phyloP scores from a whole-genome alignment of 2,329 filamentous ascomycete species.

The Penicillium sp. region DNA sequence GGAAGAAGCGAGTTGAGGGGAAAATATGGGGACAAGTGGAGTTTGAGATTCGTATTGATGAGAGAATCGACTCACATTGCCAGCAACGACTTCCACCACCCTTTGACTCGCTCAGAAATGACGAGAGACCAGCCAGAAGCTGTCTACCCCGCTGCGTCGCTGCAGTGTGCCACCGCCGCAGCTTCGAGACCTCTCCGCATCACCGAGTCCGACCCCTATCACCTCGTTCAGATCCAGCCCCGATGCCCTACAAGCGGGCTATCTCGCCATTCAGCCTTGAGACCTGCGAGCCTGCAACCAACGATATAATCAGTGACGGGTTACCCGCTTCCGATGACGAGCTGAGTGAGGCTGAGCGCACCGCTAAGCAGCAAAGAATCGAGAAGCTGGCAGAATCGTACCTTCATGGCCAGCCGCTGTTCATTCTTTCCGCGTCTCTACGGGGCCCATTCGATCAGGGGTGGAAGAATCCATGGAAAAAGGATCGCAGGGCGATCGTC shows the following conservation, averaged over 20 bases:
- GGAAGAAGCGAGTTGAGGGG: background rate
- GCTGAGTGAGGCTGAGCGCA: constrained; percentile 31
- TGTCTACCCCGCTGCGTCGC: constrained; percentile 14
- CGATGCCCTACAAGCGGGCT: constrained; percentile 37
- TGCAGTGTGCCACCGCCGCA: constrained; percentile 26
- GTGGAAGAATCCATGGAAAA: constrained; percentile 52
- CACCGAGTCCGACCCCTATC: background rate
- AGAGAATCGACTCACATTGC: background rate
- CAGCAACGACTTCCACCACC: background rate
- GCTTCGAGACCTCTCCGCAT: constrained; percentile 4
- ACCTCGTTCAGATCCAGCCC: constrained; percentile 11
- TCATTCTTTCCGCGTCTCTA: constrained; percentile 49
- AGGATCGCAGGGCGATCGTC: constrained; percentile 17
- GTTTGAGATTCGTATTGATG: too few species aligned
- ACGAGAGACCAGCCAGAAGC: constrained; percentile 1
- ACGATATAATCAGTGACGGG: constrained; percentile 29
- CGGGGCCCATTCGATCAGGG: constrained; percentile 47
- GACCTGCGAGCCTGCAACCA: constrained; percentile 27
- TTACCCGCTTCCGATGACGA: constrained; percentile 44
- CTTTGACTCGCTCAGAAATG: constrained; percentile 13
- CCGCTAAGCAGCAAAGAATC: constrained; percentile 45
- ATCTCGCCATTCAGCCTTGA: constrained; percentile 40
- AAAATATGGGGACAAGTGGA: background rate
- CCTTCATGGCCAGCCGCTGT: constrained; percentile 44
- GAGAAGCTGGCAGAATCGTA: constrained; percentile 46